Percentiles rank a stretch among this genome's conserved stretches.
These are phyloP conservation scores for Tuctoria greenei DNA, from an alignment of 176 grass and related monocot species.

Conservation along the genomic window DNA sequence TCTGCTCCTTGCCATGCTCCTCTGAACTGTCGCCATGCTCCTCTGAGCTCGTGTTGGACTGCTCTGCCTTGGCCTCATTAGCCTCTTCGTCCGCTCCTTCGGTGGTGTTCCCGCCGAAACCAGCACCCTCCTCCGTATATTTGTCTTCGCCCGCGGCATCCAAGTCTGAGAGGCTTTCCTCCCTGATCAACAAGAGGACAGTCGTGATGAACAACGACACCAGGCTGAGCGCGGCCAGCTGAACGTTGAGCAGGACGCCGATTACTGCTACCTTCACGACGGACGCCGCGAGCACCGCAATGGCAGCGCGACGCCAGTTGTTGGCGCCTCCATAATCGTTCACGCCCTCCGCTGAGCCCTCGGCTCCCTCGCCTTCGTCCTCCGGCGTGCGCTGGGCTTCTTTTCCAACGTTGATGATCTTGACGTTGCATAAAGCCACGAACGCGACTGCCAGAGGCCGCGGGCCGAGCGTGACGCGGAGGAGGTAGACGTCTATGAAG, in stretches of 20 bases:
- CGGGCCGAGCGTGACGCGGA: not conserved
- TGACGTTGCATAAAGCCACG: conserved; percentile 9
- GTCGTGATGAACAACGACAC: not conserved
- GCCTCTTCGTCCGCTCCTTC: not conserved
- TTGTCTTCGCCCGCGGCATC: not conserved
- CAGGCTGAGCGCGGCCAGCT: not conserved
- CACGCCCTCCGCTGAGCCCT: too few species aligned
- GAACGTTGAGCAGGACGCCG: conserved; percentile 15
- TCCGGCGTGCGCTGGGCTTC: not conserved
- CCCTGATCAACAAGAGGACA: not conserved
- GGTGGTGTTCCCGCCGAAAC: too few species aligned
- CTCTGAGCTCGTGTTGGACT: not conserved
- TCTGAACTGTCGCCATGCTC: conserved; percentile 1
- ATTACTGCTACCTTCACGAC: conserved; percentile 1
- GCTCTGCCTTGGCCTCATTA: not conserved
- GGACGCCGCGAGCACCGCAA: conserved; percentile 15
- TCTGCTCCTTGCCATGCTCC: not conserved
- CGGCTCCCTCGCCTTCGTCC: not conserved
- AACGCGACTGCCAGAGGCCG: not conserved
- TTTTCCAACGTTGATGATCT: not conserved
- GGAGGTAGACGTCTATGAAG: too few species aligned
- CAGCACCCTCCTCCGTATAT: not conserved
- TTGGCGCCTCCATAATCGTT: not conserved
- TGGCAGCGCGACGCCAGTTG: not conserved
- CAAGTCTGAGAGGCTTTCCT: not conserved